phyloP scores from a whole-genome alignment of 2,329 filamentous ascomycete species.

The Clarireedia hainanense region DNA sequence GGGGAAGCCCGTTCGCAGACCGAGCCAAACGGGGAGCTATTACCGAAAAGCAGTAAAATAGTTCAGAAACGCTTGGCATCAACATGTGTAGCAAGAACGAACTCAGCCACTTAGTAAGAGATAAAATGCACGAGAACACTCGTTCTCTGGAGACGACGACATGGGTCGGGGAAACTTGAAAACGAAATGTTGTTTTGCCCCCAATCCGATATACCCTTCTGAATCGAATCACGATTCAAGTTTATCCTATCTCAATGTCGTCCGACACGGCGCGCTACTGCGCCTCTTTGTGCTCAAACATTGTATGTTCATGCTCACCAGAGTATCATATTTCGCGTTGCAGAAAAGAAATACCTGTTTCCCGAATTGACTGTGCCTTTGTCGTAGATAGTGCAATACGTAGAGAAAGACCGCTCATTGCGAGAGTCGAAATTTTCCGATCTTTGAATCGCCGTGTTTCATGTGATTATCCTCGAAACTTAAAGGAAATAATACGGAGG shows the following conservation, averaged over 20 bases:
- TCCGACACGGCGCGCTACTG: neutral
- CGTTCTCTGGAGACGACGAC: neutral
- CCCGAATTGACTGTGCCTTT: neutral
- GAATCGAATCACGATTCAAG: neutral
- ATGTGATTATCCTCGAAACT: too few relatives aligned
- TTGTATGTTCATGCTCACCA: neutral
- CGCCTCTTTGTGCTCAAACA: neutral
- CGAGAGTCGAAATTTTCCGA: too few relatives aligned
- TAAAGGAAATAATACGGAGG: too few relatives aligned
- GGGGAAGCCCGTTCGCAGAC: neutral
- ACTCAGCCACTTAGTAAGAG: neutral
- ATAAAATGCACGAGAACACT: neutral
- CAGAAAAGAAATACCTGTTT: neutral
- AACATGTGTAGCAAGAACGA: neutral
- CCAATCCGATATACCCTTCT: neutral
- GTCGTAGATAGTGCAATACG: too few relatives aligned
- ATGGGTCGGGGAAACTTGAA: neutral
- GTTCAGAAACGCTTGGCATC: slow-evolving; percentile 1
- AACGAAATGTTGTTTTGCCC: neutral
- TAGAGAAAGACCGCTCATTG: too few relatives aligned
- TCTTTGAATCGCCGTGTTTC: too few relatives aligned
- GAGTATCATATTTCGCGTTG: neutral
- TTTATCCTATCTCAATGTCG: neutral
- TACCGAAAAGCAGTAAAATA: neutral
- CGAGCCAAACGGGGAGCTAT: neutral